phyloP scores from a whole-genome alignment of 208 protist species.

The Zelonia costaricensis region DNA sequence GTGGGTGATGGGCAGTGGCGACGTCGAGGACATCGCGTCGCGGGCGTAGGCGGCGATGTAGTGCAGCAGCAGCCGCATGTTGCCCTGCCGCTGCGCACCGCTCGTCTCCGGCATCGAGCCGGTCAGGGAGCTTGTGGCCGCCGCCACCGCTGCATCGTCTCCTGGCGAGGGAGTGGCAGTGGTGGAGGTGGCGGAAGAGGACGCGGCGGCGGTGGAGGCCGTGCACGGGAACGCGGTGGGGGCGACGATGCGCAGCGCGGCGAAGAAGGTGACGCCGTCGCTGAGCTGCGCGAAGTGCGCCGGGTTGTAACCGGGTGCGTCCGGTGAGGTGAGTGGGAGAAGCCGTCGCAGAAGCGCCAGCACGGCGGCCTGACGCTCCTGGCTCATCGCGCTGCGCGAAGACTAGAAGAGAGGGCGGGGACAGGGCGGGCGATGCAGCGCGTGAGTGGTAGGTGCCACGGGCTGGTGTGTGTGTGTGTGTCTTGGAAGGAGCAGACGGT shows the following conservation, averaged over 20 bases:
- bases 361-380: conserved; percentile 18
- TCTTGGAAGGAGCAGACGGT: too few relatives aligned
- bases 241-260: conserved; percentile 36
- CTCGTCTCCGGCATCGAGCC: conserved; percentile 4
- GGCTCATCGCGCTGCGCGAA: conserved; percentile 5
- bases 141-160: conserved; percentile 3
- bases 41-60: conserved; percentile 47
- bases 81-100: conserved; percentile 32
- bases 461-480: too few relatives aligned
- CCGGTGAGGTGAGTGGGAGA: conserved; percentile 9
- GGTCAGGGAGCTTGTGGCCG: conserved; percentile 7
- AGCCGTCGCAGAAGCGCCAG: conserved; percentile 31
- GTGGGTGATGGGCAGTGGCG: conserved; percentile 27
- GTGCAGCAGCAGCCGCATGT: conserved; percentile 41
- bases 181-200: too few relatives aligned
- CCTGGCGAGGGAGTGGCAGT: too few relatives aligned
- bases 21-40: conserved; percentile 27
- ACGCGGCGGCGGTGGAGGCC: conserved; percentile 12
- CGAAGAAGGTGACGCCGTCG: conserved; percentile 44
- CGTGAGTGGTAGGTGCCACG: too few relatives aligned
- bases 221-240: conserved; percentile 38
- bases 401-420: neutral
- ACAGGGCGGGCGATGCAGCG: too few relatives aligned
- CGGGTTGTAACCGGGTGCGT: conserved; percentile 9
- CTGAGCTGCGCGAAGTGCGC: conserved; percentile 35